Percentiles rank a stretch among this genome's conserved stretches.
Evolutionary conservation across 169 alveolate genomes (phyloP).

Genomic region (Amoebophrya sp.): DNA sequence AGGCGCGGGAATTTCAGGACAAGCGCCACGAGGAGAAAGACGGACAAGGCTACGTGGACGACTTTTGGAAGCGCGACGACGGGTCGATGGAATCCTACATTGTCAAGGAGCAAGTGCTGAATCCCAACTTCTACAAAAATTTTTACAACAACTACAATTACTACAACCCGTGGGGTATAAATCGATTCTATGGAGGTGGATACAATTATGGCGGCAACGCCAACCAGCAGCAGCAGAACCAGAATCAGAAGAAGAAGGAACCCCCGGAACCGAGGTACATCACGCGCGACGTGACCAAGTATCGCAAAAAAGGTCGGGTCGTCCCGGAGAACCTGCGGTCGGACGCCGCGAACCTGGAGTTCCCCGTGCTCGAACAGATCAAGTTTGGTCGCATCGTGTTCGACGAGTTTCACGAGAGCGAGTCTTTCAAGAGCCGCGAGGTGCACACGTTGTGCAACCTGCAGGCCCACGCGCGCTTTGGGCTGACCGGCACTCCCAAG

Average conservation of each 20-base stretch:
- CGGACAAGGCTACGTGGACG: neutral
- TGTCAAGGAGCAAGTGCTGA: too few relatives aligned
- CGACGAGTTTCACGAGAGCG: neutral
- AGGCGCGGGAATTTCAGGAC: neutral
- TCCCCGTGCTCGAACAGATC: neutral
- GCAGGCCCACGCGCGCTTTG: neutral
- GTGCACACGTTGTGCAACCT: neutral
- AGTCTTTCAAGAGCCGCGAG: neutral
- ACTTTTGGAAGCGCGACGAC: too few relatives aligned
- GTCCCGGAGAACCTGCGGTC: neutral
- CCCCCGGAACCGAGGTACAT: neutral
- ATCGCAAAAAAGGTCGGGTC: neutral
- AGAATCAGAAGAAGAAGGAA: neutral
- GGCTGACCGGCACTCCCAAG: conserved; percentile 19
- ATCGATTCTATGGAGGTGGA: too few relatives aligned
- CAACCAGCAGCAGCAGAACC: neutral
- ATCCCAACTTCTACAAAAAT: too few relatives aligned
- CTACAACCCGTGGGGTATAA: too few relatives aligned
- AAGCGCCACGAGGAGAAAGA: neutral
- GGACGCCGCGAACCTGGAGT: neutral
- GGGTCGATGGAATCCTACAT: too few relatives aligned
- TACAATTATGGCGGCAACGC: neutral
- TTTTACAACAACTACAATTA: too few relatives aligned
- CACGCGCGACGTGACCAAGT: neutral
- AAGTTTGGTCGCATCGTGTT: neutral